A percentile compares a stretch with the other conserved stretches of the same genome.
Conservation (phyloP, 2,329 filamentous ascomycete species). For the Hymenoscyphus albidus region DNA sequence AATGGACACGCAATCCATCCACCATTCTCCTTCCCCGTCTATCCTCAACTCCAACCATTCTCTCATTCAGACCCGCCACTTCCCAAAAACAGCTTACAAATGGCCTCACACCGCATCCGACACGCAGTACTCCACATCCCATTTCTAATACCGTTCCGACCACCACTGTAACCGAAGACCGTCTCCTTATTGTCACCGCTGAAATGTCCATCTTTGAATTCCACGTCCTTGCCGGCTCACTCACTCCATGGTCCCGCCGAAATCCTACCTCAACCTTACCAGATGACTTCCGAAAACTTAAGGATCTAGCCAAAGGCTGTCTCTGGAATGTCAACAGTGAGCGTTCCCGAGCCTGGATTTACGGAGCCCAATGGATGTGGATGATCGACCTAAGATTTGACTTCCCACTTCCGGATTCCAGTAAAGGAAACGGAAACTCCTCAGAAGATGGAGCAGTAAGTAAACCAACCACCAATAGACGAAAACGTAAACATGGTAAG, state of each 20-base stretch:
- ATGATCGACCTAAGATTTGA: conserved; percentile 85
- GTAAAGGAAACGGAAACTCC: conserved; percentile 12
- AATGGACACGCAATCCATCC: conserved; percentile 73
- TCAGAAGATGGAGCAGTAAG: conserved; percentile 22
- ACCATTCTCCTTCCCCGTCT: conserved; percentile 67
- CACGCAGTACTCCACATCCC: conserved; percentile 30
- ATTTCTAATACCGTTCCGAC: conserved; percentile 44
- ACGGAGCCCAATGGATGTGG: conserved; percentile 79
- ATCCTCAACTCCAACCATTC: conserved; percentile 57
- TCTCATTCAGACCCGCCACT: conserved; percentile 59
- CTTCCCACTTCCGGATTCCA: conserved; percentile 42
- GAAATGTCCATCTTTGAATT: conserved; percentile 72
- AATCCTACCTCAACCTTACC: conserved; percentile 77
- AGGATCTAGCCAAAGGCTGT: conserved; percentile 77
- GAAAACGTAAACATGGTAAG: conserved; percentile 28
- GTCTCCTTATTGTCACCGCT: conserved; percentile 58
- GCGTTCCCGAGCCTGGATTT: conserved; percentile 75
- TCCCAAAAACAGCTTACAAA: conserved; percentile 39
- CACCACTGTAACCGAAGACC: conserved; percentile 47
- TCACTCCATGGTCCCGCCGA: conserved; percentile 81
- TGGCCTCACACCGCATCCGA: conserved; percentile 39
- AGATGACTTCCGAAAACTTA: conserved; percentile 65
- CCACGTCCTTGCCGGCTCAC: conserved; percentile 68
- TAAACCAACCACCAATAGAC: conserved; percentile 33
- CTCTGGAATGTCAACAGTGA: conserved; percentile 68